Base-by-base conservation (phyloP, 176 grass and related monocot genomes). In the Triticum urartu region DNA sequence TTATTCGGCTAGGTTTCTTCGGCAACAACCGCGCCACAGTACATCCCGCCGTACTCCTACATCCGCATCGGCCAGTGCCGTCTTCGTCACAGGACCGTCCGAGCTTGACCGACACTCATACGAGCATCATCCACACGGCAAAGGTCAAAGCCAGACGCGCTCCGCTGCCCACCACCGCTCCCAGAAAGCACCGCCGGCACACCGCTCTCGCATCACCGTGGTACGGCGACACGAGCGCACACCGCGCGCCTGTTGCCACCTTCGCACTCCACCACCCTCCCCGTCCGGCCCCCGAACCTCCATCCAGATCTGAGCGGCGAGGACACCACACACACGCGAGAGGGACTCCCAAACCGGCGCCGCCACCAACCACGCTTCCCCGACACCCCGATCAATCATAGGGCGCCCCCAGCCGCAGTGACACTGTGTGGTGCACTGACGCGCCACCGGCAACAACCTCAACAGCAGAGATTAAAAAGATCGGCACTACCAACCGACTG, bases 301-400 rank as follows among this genome's bases (percentile, higher is more conserved):
- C 82, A 85, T 48, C 64, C 83, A 86, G 90, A 92, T 92, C 90
- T 89, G 86, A 60, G 79, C 80, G 62, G 32, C 48, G 56, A 64
- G 67, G 32, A 38, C 30, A 32, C 14, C 77, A 36, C 63, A n/a
- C 48, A 30, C 45, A 0, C 4, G 3, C 38, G 89, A 85, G 71
- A 66, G 86, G 78, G 90, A 92, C 79, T 73, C 34, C 72, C 79
- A 32, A 92, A 60, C 87, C 83, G 21, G 87, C 76, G 39, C 81
- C 30, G 80, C 76, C 89, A 76, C 81, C 85, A 85, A 75, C 72
- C 72, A 75, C 43, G 72, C 72, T 75, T 52, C 72, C 17, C 83
- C 83, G 56, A 84, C 81, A 42, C 74, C 67, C 60, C 68, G 48
- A 54, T 77, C 85, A 85, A 91, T 88, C 61, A 54, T 70, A 63